Conservation (phyloP, 1,139 yeast genomes). For the Magnusiomyces clavatus region DNA sequence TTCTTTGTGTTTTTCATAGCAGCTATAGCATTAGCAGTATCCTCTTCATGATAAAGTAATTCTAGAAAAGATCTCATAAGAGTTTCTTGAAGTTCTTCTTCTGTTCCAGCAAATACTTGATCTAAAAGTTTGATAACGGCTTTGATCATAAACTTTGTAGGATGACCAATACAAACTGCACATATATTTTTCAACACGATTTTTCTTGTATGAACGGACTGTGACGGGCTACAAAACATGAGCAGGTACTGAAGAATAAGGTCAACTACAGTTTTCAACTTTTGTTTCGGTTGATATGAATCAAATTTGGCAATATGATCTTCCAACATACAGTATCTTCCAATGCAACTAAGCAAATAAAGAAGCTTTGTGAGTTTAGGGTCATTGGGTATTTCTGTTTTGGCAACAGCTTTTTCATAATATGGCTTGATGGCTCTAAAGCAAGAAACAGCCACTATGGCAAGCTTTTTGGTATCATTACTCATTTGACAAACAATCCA, state of each 20-base stretch:
- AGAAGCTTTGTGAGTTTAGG: conserved; percentile 49
- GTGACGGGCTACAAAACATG: conserved; percentile 39
- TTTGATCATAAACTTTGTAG: conserved; percentile 46
- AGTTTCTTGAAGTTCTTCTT: conserved; percentile 38
- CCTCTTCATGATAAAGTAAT: conserved; percentile 38
- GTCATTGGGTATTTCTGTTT: conserved; percentile 29
- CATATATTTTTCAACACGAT: conserved; percentile 53
- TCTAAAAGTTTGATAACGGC: conserved; percentile 50
- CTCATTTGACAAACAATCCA: conserved; percentile 47
- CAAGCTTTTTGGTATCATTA: conserved; percentile 42
- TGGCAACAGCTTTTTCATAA: conserved; percentile 28
- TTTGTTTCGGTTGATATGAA: conserved; percentile 34
- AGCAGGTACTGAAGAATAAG: conserved; percentile 50
- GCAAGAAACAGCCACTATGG: conserved; percentile 56
- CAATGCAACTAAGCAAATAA: conserved; percentile 60
- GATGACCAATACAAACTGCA: conserved; percentile 50
- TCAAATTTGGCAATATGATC: conserved; percentile 37
- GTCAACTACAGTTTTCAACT: conserved; percentile 38
- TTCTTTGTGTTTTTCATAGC: conserved; percentile 26
- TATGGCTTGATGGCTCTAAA: conserved; percentile 41
- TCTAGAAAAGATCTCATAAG: conserved; percentile 49
- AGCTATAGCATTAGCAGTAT: conserved; percentile 41
- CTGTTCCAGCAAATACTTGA: conserved; percentile 34
- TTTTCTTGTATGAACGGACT: conserved; percentile 35
- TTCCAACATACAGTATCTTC: conserved; percentile 57